phyloP scores from a whole-genome alignment of 2,329 filamentous ascomycete species.

The Pyrenochaeta sp. region DNA sequence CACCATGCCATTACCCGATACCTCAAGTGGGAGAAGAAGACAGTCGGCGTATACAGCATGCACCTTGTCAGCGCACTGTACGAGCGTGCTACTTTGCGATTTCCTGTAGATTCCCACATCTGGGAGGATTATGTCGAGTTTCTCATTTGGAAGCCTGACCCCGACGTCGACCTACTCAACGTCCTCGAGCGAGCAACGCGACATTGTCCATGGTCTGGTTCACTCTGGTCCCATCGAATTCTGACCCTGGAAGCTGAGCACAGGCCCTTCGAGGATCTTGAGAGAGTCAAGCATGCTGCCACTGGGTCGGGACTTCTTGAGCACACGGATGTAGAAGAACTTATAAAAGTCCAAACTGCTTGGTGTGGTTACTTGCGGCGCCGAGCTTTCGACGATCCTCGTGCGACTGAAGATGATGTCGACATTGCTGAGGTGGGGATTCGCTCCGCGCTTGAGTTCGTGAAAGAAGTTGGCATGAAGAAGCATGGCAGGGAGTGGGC shows the following conservation, averaged over 20 bases:
- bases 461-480: slow-evolving; percentile 78
- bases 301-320: slow-evolving; percentile 87
- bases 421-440: slow-evolving; percentile 93
- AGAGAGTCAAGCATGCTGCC: slow-evolving; percentile 89
- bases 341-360: slow-evolving; percentile 88
- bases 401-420: slow-evolving; percentile 75
- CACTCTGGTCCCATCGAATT: slow-evolving; percentile 89
- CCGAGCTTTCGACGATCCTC: slow-evolving; percentile 75
- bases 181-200: slow-evolving; percentile 81
- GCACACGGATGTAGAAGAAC: slow-evolving; percentile 82
- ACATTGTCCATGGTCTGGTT: slow-evolving; percentile 92
- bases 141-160: slow-evolving; percentile 60
- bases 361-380: slow-evolving; percentile 96
- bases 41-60: slow-evolving; percentile 62
- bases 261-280: slow-evolving; percentile 79
- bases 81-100: slow-evolving; percentile 76
- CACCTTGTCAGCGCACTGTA: slow-evolving; percentile 70
- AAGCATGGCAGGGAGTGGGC: slow-evolving; percentile 78
- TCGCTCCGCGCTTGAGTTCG: slow-evolving; percentile 82
- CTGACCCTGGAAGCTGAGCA: slow-evolving; percentile 81
- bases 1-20: slow-evolving; percentile 70
- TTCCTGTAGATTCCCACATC: slow-evolving; percentile 74
- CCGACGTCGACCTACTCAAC: slow-evolving; percentile 65
- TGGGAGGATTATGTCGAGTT: slow-evolving; percentile 89
- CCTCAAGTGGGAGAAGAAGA: slow-evolving; percentile 81